Base-by-base conservation (phyloP, 805 yeast genomes). In the Candida montana region DNA sequence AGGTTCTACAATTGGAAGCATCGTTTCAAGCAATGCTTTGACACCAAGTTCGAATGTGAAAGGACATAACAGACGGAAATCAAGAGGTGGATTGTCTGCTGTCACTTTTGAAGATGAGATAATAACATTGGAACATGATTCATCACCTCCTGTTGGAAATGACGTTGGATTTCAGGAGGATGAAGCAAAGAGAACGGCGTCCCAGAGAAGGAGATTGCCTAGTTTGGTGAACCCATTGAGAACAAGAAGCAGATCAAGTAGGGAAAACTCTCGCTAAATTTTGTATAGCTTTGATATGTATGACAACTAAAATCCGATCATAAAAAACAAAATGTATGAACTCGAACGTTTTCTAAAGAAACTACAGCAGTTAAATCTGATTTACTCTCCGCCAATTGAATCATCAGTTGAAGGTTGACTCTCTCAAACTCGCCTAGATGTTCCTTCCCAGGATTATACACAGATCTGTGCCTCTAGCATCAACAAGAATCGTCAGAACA, bases 131-230 rank as follows among this genome's bases (percentile, higher is more conserved):
- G 21, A 11, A 34, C 31, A 15, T n/a, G n/a, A n/a, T n/a, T n/a
- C n/a, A n/a, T n/a, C n/a, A n/a, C n/a, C n/a, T n/a, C n/a, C n/a
- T n/a, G n/a, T n/a, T n/a, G n/a, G n/a, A n/a, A n/a, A n/a, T n/a
- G n/a, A n/a, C n/a, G 9, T 17, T 28, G 8, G 17, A 28, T 26
- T 15, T 11, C 16, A 23, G 6, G 4, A 10, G 21, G 46, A 41
- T 19, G 31, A 33, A n/a, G 23, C 23, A 12, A 26, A 29, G 6
- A n/a, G 56, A 21, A 50, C 55, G 2, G 45, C 59, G 2, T 44
- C 61, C 10, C 59, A 56, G 28, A 48, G 55, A 40, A 50, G 61
- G 45, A 40, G 62, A 30, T 45, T 48, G 0, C 62, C 62, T 2
- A 45, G 57, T 3, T 39, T 55, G 1, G 42, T 55, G 3, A 57